Evolutionary conservation across 768 basidiomycete genomes (phyloP).

Genomic region (Russula olivacea): DNA sequence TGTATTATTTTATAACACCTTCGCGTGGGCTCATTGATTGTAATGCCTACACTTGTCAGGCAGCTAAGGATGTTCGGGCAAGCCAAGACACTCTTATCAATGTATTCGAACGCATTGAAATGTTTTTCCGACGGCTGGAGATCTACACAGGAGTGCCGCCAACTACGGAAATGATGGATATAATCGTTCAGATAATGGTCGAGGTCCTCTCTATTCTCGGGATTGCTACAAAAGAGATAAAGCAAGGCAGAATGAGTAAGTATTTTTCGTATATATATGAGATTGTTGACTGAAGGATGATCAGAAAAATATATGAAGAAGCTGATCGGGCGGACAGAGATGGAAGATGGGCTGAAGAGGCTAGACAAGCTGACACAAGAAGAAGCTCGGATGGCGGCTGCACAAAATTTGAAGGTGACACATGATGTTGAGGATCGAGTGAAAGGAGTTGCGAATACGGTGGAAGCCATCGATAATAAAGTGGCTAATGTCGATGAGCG

Average conservation of each 20-base stretch:
- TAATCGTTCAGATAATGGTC: background rate
- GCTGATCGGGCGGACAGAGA: background rate
- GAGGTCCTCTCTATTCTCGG: background rate
- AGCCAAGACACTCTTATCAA: background rate
- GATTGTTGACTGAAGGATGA: background rate
- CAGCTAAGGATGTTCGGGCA: background rate
- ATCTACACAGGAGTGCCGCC: background rate
- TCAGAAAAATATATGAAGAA: background rate
- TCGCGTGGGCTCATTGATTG: background rate
- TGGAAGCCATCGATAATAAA: background rate
- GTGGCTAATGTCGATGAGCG: background rate
- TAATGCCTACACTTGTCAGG: background rate
- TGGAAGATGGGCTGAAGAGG: background rate
- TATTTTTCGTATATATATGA: background rate
- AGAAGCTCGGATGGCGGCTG: background rate
- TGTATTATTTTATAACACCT: background rate
- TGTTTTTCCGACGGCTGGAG: background rate
- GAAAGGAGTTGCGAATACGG: background rate
- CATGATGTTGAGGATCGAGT: background rate
- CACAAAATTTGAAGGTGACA: background rate
- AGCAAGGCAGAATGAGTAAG: background rate
- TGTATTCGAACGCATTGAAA: background rate
- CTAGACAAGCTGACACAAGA: background rate
- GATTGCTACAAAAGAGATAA: background rate
- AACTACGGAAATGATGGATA: background rate